These are phyloP conservation scores for Ailanthus altissimus DNA, from an alignment of 345 rosid genomes.

Conservation along the genomic window DNA sequence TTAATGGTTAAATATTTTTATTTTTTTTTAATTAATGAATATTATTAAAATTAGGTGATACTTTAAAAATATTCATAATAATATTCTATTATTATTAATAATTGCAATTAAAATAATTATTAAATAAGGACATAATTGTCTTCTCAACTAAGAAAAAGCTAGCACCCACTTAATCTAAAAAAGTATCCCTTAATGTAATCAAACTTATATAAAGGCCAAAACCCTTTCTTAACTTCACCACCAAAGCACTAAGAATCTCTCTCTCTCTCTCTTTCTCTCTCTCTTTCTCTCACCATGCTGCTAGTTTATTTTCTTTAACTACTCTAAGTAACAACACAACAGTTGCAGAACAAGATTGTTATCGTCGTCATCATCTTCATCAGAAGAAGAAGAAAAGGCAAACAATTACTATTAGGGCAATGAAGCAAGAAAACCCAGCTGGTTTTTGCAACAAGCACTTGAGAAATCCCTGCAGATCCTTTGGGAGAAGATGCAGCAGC, in stretches of 20 bases:
- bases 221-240: constrained; percentile 17
- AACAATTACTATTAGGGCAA: background rate
- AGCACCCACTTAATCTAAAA: background rate
- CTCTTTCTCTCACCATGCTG: no score
- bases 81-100: no score
- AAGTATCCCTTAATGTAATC: constrained; percentile 16
- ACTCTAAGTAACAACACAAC: background rate
- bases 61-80: background rate
- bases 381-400: background rate
- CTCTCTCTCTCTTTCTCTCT: constrained; percentile 7
- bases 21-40: no score
- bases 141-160: background rate
- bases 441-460: constrained; percentile 34
- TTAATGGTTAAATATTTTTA: no score
- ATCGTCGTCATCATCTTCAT: background rate
- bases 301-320: background rate
- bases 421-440: constrained; percentile 30
- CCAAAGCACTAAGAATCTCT: constrained; percentile 22
- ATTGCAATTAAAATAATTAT: background rate
- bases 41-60: background rate
- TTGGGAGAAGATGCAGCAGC: constrained; percentile 44
- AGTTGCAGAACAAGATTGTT: background rate
- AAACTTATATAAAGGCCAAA: constrained; percentile 35
- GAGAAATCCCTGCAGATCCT: constrained; percentile 40
- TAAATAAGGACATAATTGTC: constrained; percentile 17